Evolutionary conservation across 1,284 basidiomycete genomes (phyloP).

Genomic region (Ceratobasidium sp.): DNA sequence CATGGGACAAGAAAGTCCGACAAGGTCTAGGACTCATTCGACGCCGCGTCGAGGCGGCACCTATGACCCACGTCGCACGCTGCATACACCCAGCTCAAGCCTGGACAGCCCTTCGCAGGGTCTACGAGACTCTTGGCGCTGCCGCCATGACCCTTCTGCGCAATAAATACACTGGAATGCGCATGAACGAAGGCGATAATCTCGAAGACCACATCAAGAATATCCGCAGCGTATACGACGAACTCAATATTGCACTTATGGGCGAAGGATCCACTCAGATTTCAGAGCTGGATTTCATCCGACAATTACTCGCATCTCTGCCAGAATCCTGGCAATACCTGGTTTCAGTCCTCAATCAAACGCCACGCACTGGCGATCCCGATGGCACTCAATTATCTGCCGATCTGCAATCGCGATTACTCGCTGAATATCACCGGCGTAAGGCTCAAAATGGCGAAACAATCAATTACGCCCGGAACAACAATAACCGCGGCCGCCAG

Average conservation of each 20-base stretch:
- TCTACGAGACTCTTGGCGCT: background rate
- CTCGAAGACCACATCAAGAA: constrained; percentile 11
- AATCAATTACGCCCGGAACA: background rate
- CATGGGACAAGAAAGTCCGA: constrained; percentile 13
- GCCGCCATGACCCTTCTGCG: constrained; percentile 9
- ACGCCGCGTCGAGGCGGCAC: background rate
- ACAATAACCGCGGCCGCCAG: background rate
- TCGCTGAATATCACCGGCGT: constrained; percentile 13
- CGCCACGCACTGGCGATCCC: background rate
- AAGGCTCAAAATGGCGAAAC: background rate
- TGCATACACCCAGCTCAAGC: background rate
- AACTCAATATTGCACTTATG: constrained; percentile 3
- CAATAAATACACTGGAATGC: background rate
- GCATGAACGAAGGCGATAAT: constrained; percentile 13
- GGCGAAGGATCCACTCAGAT: background rate
- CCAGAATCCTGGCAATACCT: constrained; percentile 24
- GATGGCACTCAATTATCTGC: background rate
- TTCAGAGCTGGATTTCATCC: constrained; percentile 12
- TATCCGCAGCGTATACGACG: background rate
- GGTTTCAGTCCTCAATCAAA: constrained; percentile 1
- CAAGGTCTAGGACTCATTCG: constrained; percentile 5
- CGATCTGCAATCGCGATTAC: constrained; percentile 3
- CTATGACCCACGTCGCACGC: constrained; percentile 16
- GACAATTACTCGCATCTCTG: constrained; percentile 9
- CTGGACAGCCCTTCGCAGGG: background rate